Conservation (phyloP, 805 yeast species). For the Starmerella sp. region DNA sequence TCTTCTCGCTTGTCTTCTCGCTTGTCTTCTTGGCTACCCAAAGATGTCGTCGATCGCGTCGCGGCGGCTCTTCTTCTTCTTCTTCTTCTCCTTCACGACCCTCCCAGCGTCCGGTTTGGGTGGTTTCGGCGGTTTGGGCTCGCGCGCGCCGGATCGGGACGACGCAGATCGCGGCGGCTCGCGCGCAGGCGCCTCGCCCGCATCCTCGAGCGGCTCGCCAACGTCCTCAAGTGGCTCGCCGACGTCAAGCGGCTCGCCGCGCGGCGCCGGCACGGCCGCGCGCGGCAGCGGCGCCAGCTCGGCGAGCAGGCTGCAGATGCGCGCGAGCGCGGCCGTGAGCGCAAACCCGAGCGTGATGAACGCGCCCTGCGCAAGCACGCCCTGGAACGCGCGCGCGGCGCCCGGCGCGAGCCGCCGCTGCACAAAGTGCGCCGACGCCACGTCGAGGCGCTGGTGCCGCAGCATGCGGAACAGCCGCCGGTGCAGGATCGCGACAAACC, state of each 20-base stretch:
- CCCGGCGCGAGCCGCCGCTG: conserved; percentile 33
- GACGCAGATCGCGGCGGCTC: too few relatives aligned
- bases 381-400: conserved; percentile 52
- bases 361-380: conserved; percentile 63
- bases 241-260: too few relatives aligned
- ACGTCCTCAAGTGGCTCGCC: conserved; percentile 7
- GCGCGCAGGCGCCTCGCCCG: too few relatives aligned
- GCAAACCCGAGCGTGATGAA: conserved; percentile 64
- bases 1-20: too few relatives aligned
- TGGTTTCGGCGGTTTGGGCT: background rate
- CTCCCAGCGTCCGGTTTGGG: background rate
- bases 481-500: conserved; percentile 48
- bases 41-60: conserved; percentile 67
- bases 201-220: too few relatives aligned
- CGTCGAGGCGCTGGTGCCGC: conserved; percentile 6
- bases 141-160: background rate
- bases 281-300: conserved; percentile 3
- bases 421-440: conserved; percentile 25
- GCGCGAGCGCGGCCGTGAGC: conserved; percentile 45
- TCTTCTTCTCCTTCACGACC: conserved; percentile 7
- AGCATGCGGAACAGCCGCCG: conserved; percentile 31
- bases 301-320: conserved; percentile 29
- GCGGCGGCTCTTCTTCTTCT: conserved; percentile 35
- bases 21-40: too few relatives aligned
- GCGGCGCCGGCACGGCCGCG: too few relatives aligned